A percentile compares a stretch with the other conserved stretches of the same genome.
These are phyloP conservation scores for Yamadazyma friedrichii DNA, from an alignment of 1,139 yeast species.

Conservation along the genomic window DNA sequence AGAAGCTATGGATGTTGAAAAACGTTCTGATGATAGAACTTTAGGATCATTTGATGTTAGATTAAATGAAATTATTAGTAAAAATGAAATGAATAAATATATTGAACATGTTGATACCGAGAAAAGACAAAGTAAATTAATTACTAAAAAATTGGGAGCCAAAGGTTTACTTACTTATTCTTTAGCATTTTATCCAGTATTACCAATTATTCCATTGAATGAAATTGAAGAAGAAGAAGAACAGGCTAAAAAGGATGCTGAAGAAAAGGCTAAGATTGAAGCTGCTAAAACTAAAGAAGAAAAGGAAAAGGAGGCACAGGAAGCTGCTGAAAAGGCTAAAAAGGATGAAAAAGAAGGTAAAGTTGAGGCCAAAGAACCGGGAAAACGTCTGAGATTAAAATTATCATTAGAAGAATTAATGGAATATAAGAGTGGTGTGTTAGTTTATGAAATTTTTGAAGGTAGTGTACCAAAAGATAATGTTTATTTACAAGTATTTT, in stretches of 20 bases:
- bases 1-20: conserved; percentile 91
- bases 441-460: conserved; percentile 63
- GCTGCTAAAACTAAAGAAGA: conserved; percentile 18
- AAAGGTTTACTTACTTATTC: conserved; percentile 77
- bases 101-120: conserved; percentile 58
- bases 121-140: conserved; percentile 58
- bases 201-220: conserved; percentile 73
- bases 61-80: conserved; percentile 63
- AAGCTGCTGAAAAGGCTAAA: conserved; percentile 13
- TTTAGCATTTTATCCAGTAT: conserved; percentile 76
- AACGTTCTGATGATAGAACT: conserved; percentile 73
- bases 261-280: conserved; percentile 26
- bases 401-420: conserved; percentile 63
- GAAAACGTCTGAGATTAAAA: conserved; percentile 46
- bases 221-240: conserved; percentile 61
- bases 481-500: conserved; percentile 67
- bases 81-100: conserved; percentile 66
- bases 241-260: conserved; percentile 29
- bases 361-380: conserved; percentile 36
- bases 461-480: conserved; percentile 50
- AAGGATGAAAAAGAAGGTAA: conserved; percentile 30
- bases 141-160: conserved; percentile 72
- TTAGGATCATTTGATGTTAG: conserved; percentile 78
- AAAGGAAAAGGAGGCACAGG: conserved; percentile 21
- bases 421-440: conserved; percentile 70